Base-by-base conservation (phyloP, 2,329 filamentous ascomycete genomes). In the Zymoseptoria passerinii region DNA sequence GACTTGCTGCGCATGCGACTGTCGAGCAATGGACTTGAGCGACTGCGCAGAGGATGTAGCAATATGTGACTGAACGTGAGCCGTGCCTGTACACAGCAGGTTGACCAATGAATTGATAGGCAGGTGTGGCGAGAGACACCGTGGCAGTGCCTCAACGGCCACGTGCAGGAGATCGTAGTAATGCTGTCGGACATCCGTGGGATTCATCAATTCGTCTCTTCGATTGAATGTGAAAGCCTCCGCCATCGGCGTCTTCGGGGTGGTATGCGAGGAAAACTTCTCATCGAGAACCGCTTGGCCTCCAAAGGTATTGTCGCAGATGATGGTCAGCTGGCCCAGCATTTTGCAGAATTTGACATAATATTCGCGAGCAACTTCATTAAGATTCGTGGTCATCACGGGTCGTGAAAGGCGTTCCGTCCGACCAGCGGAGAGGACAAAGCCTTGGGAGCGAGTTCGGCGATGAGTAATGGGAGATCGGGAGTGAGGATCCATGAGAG, bases 141-240 rank as follows among this genome's bases (percentile, higher is more conserved):
- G 86, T 52, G 95, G 94, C 16, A 99, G 78, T 4, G 94, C 92
- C 74, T 97, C 92, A 0, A 99, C 91, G 5, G 94, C 92, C 58
- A 97, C 92, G 73, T 96, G 91, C 3, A 99, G 80, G 20, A 99
- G 81, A 70, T 97, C 94, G 69, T 97, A 99, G 71, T 96, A 99
- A 0, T 89, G 88, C 72, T 96, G 91, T 67, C 92, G 92, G 67
- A 95, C 87, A 65, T 99, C 94, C 0, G 85, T 78, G 0, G 84
- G 81, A 61, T 76, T 86, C 58, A 84, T 80, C 61, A 94, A 78
- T 59, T 90, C 94, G 65, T 97, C 92, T 56, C 88, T 86, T 57
- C 90, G 83, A 28, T 85, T 81, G 71, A 99, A 96, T 64, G 88
- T 92, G 73, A 99, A 99, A 0, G 91, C 92, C 59, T 97, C 94